Base-by-base conservation (phyloP, 2,329 filamentous ascomycete species). In the Fusarium pseudoanthophilum region DNA sequence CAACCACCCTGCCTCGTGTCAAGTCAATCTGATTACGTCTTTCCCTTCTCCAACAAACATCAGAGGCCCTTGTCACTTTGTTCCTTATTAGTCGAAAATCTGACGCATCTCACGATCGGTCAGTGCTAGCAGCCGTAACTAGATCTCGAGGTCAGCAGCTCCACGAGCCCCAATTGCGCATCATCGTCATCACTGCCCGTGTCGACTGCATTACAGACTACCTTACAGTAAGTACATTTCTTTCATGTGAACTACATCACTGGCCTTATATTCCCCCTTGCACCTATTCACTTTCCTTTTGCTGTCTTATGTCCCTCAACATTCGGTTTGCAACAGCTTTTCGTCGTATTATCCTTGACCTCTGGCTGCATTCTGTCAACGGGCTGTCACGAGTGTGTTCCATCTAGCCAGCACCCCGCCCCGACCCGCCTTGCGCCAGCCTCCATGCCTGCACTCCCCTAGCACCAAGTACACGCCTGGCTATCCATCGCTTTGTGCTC, bases 311-410 rank as follows among this genome's bases (percentile, higher is more conserved):
- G 28, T 40, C 45, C 21, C 40, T 59, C 51, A 46, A 59, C 26
- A 53, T 53, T 42, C 37, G 26, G 49, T 46, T 48, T 60, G 45
- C 24, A 69, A 63, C 53, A 49, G 32, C 64, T 56, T 66, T 52
- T 60, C 70, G 39, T 56, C 34, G 45, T 57, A 53, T 58, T 66
- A 20, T 65, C 45, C 45, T 60, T 65, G 43, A 59, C 42, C 46
- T 60, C 64, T 56, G 64, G 68, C 67, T 70, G 69, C 68, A 68
- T 76, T 74, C 70, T 71, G 66, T 77, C 62, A 64, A 72, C 73
- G 71, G 75, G 75, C 74, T 77, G 78, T 79, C 78, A 79, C 78
- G 78, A 79, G 78, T 68, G 73, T 79, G 74, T 77, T 78, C 77
- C 78, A 78, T 78, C 62, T 73, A 78, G 67, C 64, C 75, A 78